Evolutionary conservation across 1,284 basidiomycete genomes (phyloP).

Genomic region (Marasmius oreades): DNA sequence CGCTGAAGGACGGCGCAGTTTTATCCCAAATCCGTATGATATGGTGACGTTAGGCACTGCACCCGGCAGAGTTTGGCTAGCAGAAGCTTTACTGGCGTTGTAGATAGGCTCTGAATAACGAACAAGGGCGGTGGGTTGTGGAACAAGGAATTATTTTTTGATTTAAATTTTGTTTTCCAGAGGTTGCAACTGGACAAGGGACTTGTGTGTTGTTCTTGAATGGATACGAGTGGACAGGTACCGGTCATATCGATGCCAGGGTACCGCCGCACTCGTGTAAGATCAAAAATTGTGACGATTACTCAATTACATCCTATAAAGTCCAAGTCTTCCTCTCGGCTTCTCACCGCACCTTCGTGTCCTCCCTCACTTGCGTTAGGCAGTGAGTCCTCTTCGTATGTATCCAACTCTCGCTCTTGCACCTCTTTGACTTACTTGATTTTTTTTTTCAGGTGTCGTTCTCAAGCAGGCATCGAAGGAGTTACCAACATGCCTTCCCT

Average conservation of each 20-base stretch:
- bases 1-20: background rate
- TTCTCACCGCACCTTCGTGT: slow-evolving; percentile 9
- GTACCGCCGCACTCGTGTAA: background rate
- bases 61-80: background rate
- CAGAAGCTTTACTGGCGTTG: background rate
- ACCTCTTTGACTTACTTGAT: background rate
- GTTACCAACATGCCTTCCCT: slow-evolving; percentile 62
- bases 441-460: background rate
- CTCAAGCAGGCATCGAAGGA: slow-evolving; percentile 2
- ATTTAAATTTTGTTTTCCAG: no score
- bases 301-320: background rate
- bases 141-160: background rate
- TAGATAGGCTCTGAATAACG: background rate
- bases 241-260: background rate
- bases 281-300: background rate
- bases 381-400: slow-evolving; percentile 4
- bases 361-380: slow-evolving; percentile 11
- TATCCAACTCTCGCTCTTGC: slow-evolving; percentile 1
- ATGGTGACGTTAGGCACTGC: background rate
- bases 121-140: background rate
- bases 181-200: no score
- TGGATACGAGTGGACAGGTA: background rate
- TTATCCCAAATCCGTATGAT: background rate
- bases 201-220: no score
- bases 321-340: background rate